Percentiles rank a stretch among this genome's conserved stretches.
Evolutionary conservation across 768 basidiomycete species (phyloP).

Genomic region (Boletus tylopilopsis): DNA sequence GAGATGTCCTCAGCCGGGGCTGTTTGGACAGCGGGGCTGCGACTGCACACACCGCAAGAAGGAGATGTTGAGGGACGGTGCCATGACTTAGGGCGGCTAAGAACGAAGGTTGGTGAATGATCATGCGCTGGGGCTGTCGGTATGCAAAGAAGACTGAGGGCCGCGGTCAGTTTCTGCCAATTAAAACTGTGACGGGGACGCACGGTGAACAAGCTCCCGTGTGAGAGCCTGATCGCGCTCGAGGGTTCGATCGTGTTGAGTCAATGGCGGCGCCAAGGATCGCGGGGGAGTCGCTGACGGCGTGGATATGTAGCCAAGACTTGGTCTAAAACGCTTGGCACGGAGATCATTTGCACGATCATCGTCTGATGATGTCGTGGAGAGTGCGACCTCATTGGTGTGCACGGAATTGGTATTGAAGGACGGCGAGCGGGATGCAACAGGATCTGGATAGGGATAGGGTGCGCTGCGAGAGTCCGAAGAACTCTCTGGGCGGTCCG

Average conservation of each 20-base stretch:
- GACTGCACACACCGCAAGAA: constrained; percentile 72
- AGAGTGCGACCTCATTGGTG: constrained; percentile 9
- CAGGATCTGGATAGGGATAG: constrained; percentile 15
- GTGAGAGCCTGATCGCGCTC: constrained; percentile 61
- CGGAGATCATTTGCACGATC: constrained; percentile 39
- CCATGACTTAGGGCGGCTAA: constrained; percentile 61
- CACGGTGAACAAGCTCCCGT: constrained; percentile 72
- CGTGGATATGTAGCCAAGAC: constrained; percentile 35
- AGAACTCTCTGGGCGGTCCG: constrained; percentile 33
- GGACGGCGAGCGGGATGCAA: constrained; percentile 13
- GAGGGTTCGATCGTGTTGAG: constrained; percentile 38
- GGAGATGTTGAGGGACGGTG: constrained; percentile 63
- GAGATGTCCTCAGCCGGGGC: constrained; percentile 53
- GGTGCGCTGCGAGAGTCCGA: constrained; percentile 24
- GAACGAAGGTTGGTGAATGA: constrained; percentile 80
- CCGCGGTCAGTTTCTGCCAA: constrained; percentile 1
- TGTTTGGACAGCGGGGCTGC: constrained; percentile 75
- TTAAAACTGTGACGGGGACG: constrained; percentile 23
- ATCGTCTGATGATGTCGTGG: constrained; percentile 32
- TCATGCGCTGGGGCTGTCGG: constrained; percentile 70
- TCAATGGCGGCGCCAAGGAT: constrained; percentile 35
- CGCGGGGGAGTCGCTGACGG: constrained; percentile 28
- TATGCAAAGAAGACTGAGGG: constrained; percentile 74
- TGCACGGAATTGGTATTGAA: constrained; percentile 4
- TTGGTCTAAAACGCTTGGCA: constrained; percentile 52